Evolutionary conservation across 202 grass and related monocot species (phyloP).

Genomic region (Cymbopogon flexuosus): DNA sequence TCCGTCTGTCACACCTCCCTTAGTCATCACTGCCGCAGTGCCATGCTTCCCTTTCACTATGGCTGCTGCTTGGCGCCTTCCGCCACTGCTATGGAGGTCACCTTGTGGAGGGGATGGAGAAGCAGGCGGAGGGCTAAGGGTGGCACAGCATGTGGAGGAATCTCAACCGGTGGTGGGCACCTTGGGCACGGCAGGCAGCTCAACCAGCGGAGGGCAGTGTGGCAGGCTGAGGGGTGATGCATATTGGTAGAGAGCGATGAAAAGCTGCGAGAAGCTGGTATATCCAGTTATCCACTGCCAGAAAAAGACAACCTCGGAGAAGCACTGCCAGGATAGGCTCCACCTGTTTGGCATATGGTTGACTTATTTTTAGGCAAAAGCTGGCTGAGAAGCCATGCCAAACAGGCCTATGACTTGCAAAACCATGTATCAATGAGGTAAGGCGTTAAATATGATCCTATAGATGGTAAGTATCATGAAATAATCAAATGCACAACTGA

Average conservation of each 20-base stretch:
- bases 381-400: background rate
- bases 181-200: background rate
- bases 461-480: background rate
- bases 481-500: slow-evolving; percentile 14
- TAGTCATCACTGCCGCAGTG: background rate
- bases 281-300: background rate
- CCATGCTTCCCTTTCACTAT: background rate
- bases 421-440: background rate
- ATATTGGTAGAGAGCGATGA: background rate
- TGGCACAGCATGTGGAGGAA: background rate
- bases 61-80: background rate
- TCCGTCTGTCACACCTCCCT: background rate
- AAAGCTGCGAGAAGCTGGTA: background rate
- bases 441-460: background rate
- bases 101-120: background rate
- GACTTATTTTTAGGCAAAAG: background rate
- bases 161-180: background rate
- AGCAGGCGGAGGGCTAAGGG: background rate
- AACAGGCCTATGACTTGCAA: background rate
- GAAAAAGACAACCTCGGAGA: background rate
- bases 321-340: background rate
- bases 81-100: background rate
- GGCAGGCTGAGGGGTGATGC: background rate
- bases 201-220: background rate
- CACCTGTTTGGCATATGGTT: background rate